phyloP scores from a whole-genome alignment of 2,329 filamentous ascomycete species.

The Graphium sp. region DNA sequence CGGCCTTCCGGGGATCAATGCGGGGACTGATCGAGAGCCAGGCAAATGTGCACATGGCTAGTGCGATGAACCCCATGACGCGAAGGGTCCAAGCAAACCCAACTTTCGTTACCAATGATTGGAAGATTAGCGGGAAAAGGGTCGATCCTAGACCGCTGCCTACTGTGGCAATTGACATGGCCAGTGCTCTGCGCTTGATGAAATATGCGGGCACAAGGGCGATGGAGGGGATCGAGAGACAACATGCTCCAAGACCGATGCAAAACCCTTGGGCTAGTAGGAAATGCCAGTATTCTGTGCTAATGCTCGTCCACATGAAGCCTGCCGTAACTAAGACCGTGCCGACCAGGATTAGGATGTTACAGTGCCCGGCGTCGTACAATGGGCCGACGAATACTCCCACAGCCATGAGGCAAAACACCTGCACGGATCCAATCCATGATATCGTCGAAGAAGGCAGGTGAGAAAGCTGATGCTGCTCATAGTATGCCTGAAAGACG shows the following conservation, averaged over 20 bases:
- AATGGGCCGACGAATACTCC: constrained; percentile 20
- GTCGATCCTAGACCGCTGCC: constrained; percentile 16
- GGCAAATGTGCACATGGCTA: constrained; percentile 13
- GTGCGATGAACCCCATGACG: constrained; percentile 11
- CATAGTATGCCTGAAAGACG: constrained; percentile 36
- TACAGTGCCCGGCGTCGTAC: constrained; percentile 28
- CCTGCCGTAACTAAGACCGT: constrained; percentile 24
- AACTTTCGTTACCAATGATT: constrained; percentile 3
- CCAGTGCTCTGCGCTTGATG: constrained; percentile 10
- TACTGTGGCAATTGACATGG: constrained; percentile 15
- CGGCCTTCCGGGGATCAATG: constrained; percentile 3
- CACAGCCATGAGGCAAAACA: constrained; percentile 20
- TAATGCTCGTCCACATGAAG: constrained; percentile 22
- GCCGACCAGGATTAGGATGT: constrained; percentile 20
- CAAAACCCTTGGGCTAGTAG: constrained; percentile 25
- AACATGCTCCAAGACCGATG: constrained; percentile 24
- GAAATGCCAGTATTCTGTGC: constrained; percentile 23
- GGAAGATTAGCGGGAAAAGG: constrained; percentile 10
- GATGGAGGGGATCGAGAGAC: constrained; percentile 19
- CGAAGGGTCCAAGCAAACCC: constrained; percentile 14
- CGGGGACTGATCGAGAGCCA: constrained; percentile 11
- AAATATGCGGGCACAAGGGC: constrained; percentile 18
- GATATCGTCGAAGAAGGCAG: constrained; percentile 15
- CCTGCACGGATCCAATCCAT: constrained; percentile 27
- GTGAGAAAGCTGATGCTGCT: constrained; percentile 16